These are phyloP conservation scores for Lizonia empirigonia DNA, from an alignment of 2,329 filamentous ascomycete species.

Conservation along the genomic window DNA sequence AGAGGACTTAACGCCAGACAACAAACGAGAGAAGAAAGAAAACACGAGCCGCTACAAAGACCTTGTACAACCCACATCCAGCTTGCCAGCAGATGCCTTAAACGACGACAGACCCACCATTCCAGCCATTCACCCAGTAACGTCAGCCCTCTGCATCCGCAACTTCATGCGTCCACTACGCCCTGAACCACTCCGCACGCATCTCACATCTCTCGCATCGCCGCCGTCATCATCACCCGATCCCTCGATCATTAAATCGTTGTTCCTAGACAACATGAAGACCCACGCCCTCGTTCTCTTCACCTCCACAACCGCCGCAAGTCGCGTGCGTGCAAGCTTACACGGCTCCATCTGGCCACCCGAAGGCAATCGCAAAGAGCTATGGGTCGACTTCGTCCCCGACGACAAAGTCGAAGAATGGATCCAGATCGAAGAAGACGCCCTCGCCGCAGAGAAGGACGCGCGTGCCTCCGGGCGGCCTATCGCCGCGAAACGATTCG, in stretches of 20 bases:
- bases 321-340: constrained; percentile 74
- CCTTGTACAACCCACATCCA: constrained; percentile 31
- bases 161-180: constrained; percentile 89
- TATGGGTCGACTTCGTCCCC: constrained; percentile 91
- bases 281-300: constrained; percentile 88
- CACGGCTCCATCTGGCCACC: constrained; percentile 86
- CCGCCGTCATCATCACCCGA: constrained; percentile 58
- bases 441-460: constrained; percentile 37
- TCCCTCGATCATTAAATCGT: constrained; percentile 49
- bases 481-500: constrained; percentile 34
- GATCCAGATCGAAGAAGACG: constrained; percentile 61
- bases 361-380: constrained; percentile 79
- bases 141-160: constrained; percentile 74
- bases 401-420: constrained; percentile 73
- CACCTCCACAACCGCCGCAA: constrained; percentile 69
- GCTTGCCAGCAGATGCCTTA: constrained; percentile 21
- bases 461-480: constrained; percentile 28
- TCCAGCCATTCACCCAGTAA: constrained; percentile 51
- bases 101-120: constrained; percentile 41
- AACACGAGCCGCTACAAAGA: constrained; percentile 45
- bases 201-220: constrained; percentile 72
- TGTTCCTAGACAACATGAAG: constrained; percentile 79
- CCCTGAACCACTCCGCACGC: constrained; percentile 66
- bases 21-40: constrained; percentile 33
- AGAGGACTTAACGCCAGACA: constrained; percentile 20